These are phyloP conservation scores for Firmiana major DNA, from an alignment of 345 rosid genomes.

Conservation along the genomic window DNA sequence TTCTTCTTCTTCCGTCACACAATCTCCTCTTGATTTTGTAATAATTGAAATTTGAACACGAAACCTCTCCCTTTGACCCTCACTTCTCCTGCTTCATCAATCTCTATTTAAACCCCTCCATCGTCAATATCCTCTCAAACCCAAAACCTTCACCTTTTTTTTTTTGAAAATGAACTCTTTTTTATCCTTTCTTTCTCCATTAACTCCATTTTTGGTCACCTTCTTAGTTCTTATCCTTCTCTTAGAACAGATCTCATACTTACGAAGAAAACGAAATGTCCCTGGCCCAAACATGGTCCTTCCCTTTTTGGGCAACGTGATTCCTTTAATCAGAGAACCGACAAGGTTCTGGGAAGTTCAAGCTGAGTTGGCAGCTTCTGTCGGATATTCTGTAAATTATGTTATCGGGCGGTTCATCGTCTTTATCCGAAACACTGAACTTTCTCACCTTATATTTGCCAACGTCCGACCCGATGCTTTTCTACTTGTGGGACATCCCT, in stretches of 20 bases:
- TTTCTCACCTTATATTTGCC: constrained; percentile 64
- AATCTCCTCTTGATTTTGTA: not conserved
- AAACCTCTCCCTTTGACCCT: not conserved
- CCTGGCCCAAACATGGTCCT: constrained; percentile 60
- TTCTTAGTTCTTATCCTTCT: constrained; percentile 32
- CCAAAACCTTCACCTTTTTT: not conserved
- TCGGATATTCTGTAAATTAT: constrained; percentile 68
- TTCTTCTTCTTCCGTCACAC: not conserved
- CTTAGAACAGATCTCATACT: constrained; percentile 58
- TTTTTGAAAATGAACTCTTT: not conserved
- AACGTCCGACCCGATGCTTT: constrained; percentile 86
- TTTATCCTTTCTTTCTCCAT: not conserved
- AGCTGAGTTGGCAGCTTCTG: constrained; percentile 28
- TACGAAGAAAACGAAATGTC: constrained; percentile 46
- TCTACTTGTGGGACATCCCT: constrained; percentile 71
- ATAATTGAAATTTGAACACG: not conserved
- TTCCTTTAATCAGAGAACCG: constrained; percentile 48
- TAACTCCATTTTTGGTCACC: constrained; percentile 31
- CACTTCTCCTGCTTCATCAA: not conserved
- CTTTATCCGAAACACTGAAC: constrained; percentile 56
- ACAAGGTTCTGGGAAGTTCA: constrained; percentile 73
- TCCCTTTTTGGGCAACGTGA: constrained; percentile 68
- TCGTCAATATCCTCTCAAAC: not conserved
- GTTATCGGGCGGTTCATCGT: constrained; percentile 63
- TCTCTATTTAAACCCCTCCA: not conserved